Evolutionary conservation across 2,329 filamentous ascomycete species (phyloP).

Genomic region (Pseudogymnoascus sp.): DNA sequence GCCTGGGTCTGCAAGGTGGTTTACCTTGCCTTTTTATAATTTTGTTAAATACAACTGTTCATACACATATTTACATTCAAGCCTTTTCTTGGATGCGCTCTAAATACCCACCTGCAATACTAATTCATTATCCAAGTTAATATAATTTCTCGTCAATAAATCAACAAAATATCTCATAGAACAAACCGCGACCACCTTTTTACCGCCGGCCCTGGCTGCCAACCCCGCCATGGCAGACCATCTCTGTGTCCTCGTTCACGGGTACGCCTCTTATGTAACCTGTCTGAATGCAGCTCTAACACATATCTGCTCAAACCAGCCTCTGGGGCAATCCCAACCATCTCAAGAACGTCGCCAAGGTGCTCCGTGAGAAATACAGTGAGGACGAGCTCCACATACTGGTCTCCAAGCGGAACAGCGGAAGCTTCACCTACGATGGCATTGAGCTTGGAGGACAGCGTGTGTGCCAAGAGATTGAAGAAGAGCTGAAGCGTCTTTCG

Average conservation of each 20-base stretch:
- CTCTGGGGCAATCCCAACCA: constrained; percentile 77
- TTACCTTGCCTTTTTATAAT: not conserved
- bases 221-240: constrained; percentile 47
- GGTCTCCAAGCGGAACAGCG: constrained; percentile 65
- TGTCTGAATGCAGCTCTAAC: not conserved
- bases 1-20: not conserved
- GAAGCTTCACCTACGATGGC: constrained; percentile 65
- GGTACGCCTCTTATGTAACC: constrained; percentile 30
- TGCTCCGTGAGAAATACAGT: constrained; percentile 54
- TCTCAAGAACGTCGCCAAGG: constrained; percentile 60
- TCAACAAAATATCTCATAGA: not conserved
- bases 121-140: not conserved
- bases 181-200: not conserved
- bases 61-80: not conserved
- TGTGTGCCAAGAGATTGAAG: constrained; percentile 60
- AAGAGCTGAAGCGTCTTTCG: constrained; percentile 51
- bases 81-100: not conserved
- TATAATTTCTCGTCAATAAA: not conserved
- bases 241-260: constrained; percentile 71
- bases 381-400: constrained; percentile 63
- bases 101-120: not conserved
- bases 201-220: not conserved
- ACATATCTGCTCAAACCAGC: constrained; percentile 31
- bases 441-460: constrained; percentile 63
- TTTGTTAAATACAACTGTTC: not conserved